phyloP scores from a whole-genome alignment of 495 filamentous ascomycete species.

The Pseudevernia furfuracea region DNA sequence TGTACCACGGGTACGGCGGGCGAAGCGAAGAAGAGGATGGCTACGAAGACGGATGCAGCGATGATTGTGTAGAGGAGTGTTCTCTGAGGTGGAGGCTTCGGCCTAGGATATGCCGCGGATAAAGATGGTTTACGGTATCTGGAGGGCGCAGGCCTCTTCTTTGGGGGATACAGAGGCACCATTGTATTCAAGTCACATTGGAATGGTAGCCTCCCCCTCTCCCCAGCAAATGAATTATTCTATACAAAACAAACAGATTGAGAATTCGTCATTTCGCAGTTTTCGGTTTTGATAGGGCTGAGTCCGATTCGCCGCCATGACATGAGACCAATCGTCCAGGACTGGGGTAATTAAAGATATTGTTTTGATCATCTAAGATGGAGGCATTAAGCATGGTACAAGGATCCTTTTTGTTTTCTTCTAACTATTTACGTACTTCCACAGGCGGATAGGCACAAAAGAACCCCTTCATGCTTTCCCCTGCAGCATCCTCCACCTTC shows the following conservation, averaged over 20 bases:
- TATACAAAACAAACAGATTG: background rate
- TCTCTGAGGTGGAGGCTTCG: constrained; percentile 11
- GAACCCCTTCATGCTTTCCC: background rate
- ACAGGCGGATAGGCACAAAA: background rate
- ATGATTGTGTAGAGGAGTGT: constrained; percentile 22
- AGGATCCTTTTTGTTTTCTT: background rate
- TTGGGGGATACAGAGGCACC: background rate
- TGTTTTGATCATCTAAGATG: background rate
- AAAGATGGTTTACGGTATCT: constrained; percentile 20
- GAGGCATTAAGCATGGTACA: background rate
- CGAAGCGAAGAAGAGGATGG: constrained; percentile 37
- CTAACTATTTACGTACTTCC: background rate
- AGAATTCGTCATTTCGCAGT: background rate
- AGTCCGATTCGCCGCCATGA: background rate
- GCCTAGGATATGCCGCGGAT: constrained; percentile 13
- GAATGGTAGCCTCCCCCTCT: background rate
- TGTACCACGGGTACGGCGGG: constrained; percentile 28
- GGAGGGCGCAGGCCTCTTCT: constrained; percentile 8
- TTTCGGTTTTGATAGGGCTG: background rate
- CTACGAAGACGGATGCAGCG: constrained; percentile 38
- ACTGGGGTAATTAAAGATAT: background rate
- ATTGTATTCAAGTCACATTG: background rate
- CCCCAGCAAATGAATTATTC: background rate
- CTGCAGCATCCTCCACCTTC: constrained; percentile 7
- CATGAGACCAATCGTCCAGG: no score